Evolutionary conservation across 345 rosid species (phyloP), one percentile per base, ranked within the genome.

Genomic region (Cardamine resedifolia): DNA sequence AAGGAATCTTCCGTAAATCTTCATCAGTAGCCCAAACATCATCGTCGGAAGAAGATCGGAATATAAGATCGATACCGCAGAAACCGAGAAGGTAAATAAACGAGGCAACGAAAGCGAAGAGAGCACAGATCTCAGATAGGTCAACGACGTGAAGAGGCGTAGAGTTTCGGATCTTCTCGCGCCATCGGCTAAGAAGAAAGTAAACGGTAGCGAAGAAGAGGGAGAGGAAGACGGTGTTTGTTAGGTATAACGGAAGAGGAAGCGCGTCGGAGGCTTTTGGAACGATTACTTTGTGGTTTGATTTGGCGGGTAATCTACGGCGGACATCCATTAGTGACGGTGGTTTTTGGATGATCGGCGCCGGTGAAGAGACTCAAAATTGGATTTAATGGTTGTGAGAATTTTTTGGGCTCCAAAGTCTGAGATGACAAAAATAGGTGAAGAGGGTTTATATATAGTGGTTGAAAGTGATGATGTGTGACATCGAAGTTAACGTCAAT

Each of bases 141-240:
- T 75, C 61, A 26, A 83, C 24, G 68, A 81, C 70, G 62, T 79
- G 70, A 44, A 78, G 81, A 71, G 84, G 82, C 7, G 58, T 71
- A 1, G 79, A 78, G 15, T 61, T 57, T 7, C 78, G 82, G 74
- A 76, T 76, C 84, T 83, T 83, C 50, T 81, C 80, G 4, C 85
- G 85, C 85, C 85, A 83, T 14, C 83, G 72, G 39, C 51, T 82
- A 57, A 86, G 87, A 49, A 88, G 85, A 50, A 80, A 88, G 66
- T 75, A 84, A 28, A 82, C 85, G 2, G 76, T 75, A 9, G 84
- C 78, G 81, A 84, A 80, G 82, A 88, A 84, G 27, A 88, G 83
- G 0, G 74, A 24, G 71, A 83, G 68, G 82, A 83, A 86, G 15
- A 86, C 2, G 0, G 66, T 68, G 74, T 85, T 88, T 1, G 90